Percentiles rank a stretch among this genome's conserved stretches.
phyloP scores from a whole-genome alignment of 805 yeast genomes.

The Scheffersomyces lignosus region DNA sequence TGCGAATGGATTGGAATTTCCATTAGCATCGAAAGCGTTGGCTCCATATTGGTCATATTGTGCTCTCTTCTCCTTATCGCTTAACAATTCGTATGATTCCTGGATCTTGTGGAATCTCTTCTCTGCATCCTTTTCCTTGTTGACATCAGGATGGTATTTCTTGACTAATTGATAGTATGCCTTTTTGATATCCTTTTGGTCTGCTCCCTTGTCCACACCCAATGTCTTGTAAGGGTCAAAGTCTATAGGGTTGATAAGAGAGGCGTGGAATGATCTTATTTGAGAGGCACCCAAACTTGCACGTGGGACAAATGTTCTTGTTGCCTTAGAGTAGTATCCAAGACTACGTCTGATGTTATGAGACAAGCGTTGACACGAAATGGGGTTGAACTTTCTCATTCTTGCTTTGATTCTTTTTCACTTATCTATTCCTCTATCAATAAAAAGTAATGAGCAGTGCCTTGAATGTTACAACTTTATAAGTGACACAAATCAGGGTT shows the following conservation, averaged over 20 bases:
- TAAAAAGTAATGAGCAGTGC: no score
- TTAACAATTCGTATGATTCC: conserved; percentile 88
- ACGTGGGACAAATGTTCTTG: no score
- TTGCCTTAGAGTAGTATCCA: no score
- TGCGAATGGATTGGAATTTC: conserved; percentile 48
- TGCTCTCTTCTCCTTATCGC: conserved; percentile 78
- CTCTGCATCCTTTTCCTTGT: conserved; percentile 87
- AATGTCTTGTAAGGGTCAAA: conserved; percentile 82
- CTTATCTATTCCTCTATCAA: no score
- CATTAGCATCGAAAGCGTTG: conserved; percentile 71
- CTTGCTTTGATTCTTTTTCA: no score
- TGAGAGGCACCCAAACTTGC: neutral
- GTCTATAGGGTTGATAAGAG: conserved; percentile 26
- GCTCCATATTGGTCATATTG: conserved; percentile 94
- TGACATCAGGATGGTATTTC: conserved; percentile 94
- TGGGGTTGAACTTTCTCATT: no score
- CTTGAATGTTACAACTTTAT: no score
- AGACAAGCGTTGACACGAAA: no score
- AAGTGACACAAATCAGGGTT: no score
- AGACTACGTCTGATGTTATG: no score
- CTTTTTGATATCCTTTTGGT: conserved; percentile 85
- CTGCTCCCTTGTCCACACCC: conserved; percentile 74
- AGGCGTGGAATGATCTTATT: conserved; percentile 43
- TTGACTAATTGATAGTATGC: conserved; percentile 93
- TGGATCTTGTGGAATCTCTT: conserved; percentile 89